Percentiles rank a stretch among this genome's conserved stretches.
These are phyloP conservation scores for Syzygium jambos DNA, from an alignment of 345 rosid genomes.

Conservation along the genomic window DNA sequence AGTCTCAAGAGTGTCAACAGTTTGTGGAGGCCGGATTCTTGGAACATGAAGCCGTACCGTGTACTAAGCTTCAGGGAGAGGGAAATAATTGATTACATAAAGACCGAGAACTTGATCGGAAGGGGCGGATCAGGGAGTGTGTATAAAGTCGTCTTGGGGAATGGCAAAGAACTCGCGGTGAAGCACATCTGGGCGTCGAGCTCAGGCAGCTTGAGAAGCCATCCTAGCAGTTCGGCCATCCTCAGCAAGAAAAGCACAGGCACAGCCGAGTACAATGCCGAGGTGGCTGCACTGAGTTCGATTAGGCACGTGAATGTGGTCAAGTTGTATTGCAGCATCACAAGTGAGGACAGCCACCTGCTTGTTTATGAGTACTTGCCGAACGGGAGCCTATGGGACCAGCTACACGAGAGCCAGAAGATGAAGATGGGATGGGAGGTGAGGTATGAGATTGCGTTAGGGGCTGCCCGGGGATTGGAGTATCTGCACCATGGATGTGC, in stretches of 20 bases:
- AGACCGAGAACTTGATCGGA: conserved; percentile 68
- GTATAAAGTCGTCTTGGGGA: conserved; percentile 48
- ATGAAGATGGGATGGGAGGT: conserved; percentile 55
- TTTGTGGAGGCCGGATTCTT: conserved; percentile 29
- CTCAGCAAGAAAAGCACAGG: conserved; percentile 17
- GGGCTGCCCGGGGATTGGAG: conserved; percentile 79
- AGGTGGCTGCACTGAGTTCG: conserved; percentile 61
- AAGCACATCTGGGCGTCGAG: conserved; percentile 47
- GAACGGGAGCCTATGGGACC: conserved; percentile 87
- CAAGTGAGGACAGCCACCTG: conserved; percentile 75
- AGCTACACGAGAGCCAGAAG: conserved; percentile 47
- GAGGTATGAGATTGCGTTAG: conserved; percentile 60
- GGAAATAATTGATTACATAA: conserved; percentile 53
- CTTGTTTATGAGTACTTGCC: conserved; percentile 81
- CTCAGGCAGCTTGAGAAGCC: conserved; percentile 3
- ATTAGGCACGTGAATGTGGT: conserved; percentile 86
- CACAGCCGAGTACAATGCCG: conserved; percentile 49
- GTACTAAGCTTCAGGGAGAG: conserved; percentile 45
- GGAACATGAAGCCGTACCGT: conserved; percentile 63
- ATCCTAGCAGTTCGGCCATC: conserved; percentile 41
- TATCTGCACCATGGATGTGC: conserved; percentile 79
- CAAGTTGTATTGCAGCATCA: conserved; percentile 75
- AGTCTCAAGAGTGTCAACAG: conserved; percentile 11
- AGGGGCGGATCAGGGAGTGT: conserved; percentile 86
- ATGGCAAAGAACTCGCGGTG: conserved; percentile 64